Percentiles rank a stretch among this genome's conserved stretches.
Evolutionary conservation across 345 rosid genomes (phyloP).

Genomic region (Trapa incisa): DNA sequence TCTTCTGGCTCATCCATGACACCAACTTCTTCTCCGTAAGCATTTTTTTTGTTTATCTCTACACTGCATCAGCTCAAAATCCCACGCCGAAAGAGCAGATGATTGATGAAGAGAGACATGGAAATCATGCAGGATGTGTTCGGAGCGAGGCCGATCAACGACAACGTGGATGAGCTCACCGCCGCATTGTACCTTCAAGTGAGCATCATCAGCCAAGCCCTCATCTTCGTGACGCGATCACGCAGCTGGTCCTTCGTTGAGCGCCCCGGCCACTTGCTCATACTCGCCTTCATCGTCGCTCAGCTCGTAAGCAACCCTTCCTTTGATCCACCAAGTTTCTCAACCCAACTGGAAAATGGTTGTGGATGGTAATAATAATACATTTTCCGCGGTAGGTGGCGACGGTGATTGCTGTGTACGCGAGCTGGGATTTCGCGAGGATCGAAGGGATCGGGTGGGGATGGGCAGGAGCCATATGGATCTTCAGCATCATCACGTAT

Average conservation of each 20-base stretch:
- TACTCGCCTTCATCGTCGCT: slow-evolving; percentile 46
- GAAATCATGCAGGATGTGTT: slow-evolving; percentile 28
- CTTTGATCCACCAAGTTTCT: not conserved
- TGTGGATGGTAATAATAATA: not conserved
- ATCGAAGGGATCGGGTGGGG: slow-evolving; percentile 69
- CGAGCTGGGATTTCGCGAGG: slow-evolving; percentile 53
- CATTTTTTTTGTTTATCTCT: not conserved
- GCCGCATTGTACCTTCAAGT: slow-evolving; percentile 84
- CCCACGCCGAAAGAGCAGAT: too few relatives aligned
- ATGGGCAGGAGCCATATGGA: slow-evolving; percentile 72
- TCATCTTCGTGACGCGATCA: slow-evolving; percentile 73
- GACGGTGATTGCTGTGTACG: slow-evolving; percentile 53
- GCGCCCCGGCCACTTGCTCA: slow-evolving; percentile 48
- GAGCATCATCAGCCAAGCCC: slow-evolving; percentile 81
- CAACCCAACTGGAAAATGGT: not conserved
- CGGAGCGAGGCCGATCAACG: slow-evolving; percentile 35
- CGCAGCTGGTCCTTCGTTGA: slow-evolving; percentile 71
- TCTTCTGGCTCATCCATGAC: slow-evolving; percentile 59
- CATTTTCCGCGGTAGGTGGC: slow-evolving; percentile 30
- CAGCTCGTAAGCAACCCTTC: slow-evolving; percentile 37
- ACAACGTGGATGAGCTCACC: slow-evolving; percentile 32
- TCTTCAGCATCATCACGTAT: slow-evolving; percentile 45
- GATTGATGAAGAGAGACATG: too few relatives aligned
- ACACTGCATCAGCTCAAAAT: too few relatives aligned
- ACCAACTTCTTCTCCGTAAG: slow-evolving; percentile 56